Evolutionary conservation across 2,329 filamentous ascomycete genomes (phyloP), one percentile per base, ranked within the genome.

Genomic region (Beauveria varroae): DNA sequence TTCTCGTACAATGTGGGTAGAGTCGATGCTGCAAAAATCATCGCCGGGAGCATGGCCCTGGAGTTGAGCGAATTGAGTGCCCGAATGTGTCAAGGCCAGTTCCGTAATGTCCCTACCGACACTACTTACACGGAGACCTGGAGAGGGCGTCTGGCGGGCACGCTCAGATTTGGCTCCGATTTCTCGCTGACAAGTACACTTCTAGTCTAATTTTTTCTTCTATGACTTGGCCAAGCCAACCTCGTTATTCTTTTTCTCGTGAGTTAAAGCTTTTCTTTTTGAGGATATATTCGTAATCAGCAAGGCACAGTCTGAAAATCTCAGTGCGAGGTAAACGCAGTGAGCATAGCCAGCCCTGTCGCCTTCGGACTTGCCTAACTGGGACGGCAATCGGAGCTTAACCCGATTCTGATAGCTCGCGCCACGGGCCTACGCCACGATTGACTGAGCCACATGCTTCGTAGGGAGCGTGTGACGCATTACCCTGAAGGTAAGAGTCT

Each of bases 401-500:
- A 49, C 58, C 58, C 58, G 58, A 61, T 61, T 61, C 40, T 22
- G 58, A 61, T 55, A 61, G 58, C 58, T 61, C 58, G 24, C 58
- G 58, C 58, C 58, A 61, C 58, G 10, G 1, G 51, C 34, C 55
- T 50, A 30, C 22, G 58, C 58, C 58, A 61, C 51, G 43, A 55
- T 55, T 24, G 43, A 49, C 51, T 55, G 43, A 37, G 58, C 58
- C 58, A 61, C 58, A 50, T 20, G 20, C 26, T 24, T 12, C 18
- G 22, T n/a, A 49, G 43, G 22, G n/a, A 18, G 57, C 34, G 30
- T 41, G 20, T n/a, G 30, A 57, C 44, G 30, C 55, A 20, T 40
- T 57, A 57, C 55, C 55, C 55, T 57, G 46, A 46, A 57, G 4
- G 10, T 16, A 16, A 37, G 12, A 37, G 14, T 14, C 3, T 37